Evolutionary conservation across 768 basidiomycete genomes (phyloP).

Genomic region (Boletus patriciae): DNA sequence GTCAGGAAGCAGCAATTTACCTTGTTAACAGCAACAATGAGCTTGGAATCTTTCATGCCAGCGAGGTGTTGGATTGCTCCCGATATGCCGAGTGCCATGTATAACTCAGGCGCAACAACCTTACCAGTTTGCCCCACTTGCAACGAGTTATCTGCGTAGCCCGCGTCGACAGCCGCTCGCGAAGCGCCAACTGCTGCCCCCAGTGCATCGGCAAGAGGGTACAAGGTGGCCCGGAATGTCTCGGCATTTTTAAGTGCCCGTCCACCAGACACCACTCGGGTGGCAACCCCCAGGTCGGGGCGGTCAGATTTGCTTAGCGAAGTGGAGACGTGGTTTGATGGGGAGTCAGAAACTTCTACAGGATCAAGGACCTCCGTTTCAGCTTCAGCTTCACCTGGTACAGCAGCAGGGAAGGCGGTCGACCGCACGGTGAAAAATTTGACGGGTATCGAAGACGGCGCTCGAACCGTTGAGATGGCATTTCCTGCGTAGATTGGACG

Average conservation of each 20-base stretch:
- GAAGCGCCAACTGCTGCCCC: constrained; percentile 98
- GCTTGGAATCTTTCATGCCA: constrained; percentile 99
- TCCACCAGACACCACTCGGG: constrained; percentile 91
- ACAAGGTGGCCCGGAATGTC: constrained; percentile 82
- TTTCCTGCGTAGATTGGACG: constrained; percentile 98
- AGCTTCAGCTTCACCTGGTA: constrained; percentile 49
- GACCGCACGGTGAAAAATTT: constrained; percentile 96
- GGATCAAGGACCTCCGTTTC: constrained; percentile 63
- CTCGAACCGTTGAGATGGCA: constrained; percentile 89
- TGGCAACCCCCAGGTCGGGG: constrained; percentile 86
- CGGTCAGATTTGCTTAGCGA: constrained; percentile 87
- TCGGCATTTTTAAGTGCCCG: constrained; percentile 92
- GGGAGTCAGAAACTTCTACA: constrained; percentile 54
- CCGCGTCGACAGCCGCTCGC: constrained; percentile 95
- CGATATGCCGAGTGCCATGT: constrained; percentile 95
- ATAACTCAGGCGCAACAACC: constrained; percentile 94
- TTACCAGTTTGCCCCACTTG: constrained; percentile 99
- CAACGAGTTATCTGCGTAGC: constrained; percentile 95
- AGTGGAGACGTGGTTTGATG: constrained; percentile 64
- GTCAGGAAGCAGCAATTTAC: constrained; percentile 35
- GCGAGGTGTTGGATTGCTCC: constrained; percentile 99
- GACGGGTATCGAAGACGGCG: constrained; percentile 69
- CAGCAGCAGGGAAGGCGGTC: constrained; percentile 80
- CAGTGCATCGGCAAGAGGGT: constrained; percentile 89
- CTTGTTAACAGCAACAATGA: constrained; percentile 99